Base-by-base conservation (phyloP, 495 filamentous ascomycete genomes). In the Penicillium parvum region DNA sequence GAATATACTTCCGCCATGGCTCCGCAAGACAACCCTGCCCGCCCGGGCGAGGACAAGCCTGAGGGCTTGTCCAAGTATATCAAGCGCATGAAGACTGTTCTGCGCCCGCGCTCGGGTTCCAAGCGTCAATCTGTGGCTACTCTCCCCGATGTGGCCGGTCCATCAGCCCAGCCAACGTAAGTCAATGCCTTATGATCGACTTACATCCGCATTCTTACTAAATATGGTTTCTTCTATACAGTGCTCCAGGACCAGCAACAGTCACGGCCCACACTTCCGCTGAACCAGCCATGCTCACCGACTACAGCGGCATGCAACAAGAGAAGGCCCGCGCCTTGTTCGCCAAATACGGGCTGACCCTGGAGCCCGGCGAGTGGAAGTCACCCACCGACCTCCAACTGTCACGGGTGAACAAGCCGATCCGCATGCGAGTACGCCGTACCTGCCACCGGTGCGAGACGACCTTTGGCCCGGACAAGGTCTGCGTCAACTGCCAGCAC, bases 361-460 rank as follows among this genome's bases (percentile, higher is more conserved):
- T 88, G 25, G 79, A 86, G 50, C 75, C 81, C 9, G 77, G 73
- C 45, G 84, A 88, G 59, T 86, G 81, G 83, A 77, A 76, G 50
- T 66, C 70, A 32, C 65, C 74, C 30, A 61, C 64, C 45, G 75
- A 78, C 44, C 66, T 71, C 21, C 74, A 82, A 38, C 73, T 81
- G 15, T 65, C 82, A 34, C 85, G 91, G 18, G 82, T 96, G 12
- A 81, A 91, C 60, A 95, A 91, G 64, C 81, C 86, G 12, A 88
- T 96, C 47, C 85, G 88, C 49, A 94, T 97, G 85, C 79, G 91
- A 22, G 83, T 96, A 25, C 90, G 87, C 52, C 84, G 86, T 39
- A 81, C 73, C 41, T 94, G 88, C 55, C 88, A 94, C 58, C 77
- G 75, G 44, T 94, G 88, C 61, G 74, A 84, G 47, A 81, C 82